Conservation (phyloP, 805 yeast species). For the Yarrowia deformans region DNA sequence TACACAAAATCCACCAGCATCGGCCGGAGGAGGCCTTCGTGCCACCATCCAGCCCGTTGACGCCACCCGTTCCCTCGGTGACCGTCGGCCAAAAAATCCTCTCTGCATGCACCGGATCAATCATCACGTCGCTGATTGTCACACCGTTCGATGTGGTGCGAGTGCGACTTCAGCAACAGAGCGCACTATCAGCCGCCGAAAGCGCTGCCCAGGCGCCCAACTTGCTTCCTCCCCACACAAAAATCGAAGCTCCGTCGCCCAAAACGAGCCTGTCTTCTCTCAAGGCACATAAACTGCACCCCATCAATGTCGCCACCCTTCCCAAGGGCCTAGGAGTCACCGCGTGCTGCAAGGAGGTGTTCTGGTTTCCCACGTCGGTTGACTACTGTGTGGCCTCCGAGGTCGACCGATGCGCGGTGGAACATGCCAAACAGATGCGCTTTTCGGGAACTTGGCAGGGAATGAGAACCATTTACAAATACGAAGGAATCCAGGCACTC, state of each 20-base stretch:
- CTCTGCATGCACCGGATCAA: constrained; percentile 55
- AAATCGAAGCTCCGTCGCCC: constrained; percentile 23
- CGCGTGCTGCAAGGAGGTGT: constrained; percentile 53
- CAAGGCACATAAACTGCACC: constrained; percentile 41
- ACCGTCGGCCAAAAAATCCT: constrained; percentile 48
- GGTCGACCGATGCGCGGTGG: constrained; percentile 49
- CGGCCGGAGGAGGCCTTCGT: constrained; percentile 2
- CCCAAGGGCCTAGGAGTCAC: constrained; percentile 51
- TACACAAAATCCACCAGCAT: constrained; percentile 22
- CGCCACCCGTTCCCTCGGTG: constrained; percentile 39
- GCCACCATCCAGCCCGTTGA: constrained; percentile 12
- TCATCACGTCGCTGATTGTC: constrained; percentile 51
- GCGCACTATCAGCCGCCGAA: constrained; percentile 43
- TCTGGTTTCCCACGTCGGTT: constrained; percentile 51
- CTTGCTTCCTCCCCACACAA: constrained; percentile 49
- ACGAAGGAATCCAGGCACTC: constrained; percentile 78
- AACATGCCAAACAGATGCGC: constrained; percentile 53
- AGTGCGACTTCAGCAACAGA: constrained; percentile 54
- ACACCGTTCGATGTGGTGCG: constrained; percentile 57
- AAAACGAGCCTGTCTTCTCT: neutral
- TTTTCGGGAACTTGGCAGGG: constrained; percentile 80
- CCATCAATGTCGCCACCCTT: constrained; percentile 42
- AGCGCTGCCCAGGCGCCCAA: constrained; percentile 60
- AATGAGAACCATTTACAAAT: constrained; percentile 64
- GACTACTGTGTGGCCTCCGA: constrained; percentile 52